A percentile compares a stretch with the other conserved stretches of the same genome.
Conservation (phyloP, 2,329 filamentous ascomycete genomes). For the Sclerotinia spermophila region DNA sequence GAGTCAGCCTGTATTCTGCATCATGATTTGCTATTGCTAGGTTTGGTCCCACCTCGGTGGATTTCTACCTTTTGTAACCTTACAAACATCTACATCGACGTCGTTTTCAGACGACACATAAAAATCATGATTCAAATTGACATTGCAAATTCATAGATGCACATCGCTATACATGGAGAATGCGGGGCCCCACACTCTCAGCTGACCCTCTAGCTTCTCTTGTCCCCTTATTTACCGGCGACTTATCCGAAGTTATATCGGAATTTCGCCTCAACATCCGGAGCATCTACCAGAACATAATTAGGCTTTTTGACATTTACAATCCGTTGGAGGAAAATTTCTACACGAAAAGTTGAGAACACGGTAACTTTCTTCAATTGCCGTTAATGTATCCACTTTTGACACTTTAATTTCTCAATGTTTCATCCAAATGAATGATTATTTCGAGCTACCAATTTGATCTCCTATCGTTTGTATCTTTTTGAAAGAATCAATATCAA, state of each 20-base stretch:
- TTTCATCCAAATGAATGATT: constrained; percentile 7
- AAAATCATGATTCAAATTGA: not conserved
- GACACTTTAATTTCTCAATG: not conserved
- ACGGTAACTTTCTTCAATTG: constrained; percentile 22
- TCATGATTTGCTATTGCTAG: not conserved
- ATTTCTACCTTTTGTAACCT: too few species aligned
- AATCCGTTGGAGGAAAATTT: constrained; percentile 12
- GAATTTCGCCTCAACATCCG: constrained; percentile 3
- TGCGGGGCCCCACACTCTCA: not conserved
- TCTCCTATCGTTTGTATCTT: not conserved
- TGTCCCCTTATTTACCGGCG: not conserved
- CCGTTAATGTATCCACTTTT: not conserved
- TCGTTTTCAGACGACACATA: too few species aligned
- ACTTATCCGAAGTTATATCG: constrained; percentile 5
- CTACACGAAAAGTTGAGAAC: constrained; percentile 19
- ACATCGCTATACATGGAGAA: not conserved
- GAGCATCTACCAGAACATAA: not conserved
- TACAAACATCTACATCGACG: not conserved
- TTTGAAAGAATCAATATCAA: not conserved
- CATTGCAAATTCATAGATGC: not conserved
- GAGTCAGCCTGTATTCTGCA: constrained; percentile 5
- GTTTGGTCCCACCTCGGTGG: not conserved
- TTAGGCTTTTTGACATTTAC: not conserved
- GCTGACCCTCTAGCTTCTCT: not conserved
- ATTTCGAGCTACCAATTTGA: not conserved